Evolutionary conservation across 169 alveolate genomes (phyloP).

Genomic region (Plasmodium vivax): DNA sequence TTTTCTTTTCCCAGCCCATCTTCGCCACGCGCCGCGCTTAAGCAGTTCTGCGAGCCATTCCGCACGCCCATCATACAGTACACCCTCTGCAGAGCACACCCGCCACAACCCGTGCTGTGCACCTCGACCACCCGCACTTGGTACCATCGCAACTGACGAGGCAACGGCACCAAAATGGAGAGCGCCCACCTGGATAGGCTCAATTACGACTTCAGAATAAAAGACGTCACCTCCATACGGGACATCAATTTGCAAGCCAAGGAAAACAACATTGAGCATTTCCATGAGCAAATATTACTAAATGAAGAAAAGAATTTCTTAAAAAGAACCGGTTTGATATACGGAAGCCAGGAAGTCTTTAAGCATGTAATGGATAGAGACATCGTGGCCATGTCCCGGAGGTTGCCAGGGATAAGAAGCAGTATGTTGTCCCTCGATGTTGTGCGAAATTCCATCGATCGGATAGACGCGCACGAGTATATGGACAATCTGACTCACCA

Average conservation of each 20-base stretch:
- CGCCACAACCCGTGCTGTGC: not conserved
- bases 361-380: conserved; percentile 73
- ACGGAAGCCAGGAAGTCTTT: conserved; percentile 71
- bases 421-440: conserved; percentile 62
- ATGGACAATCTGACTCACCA: conserved; percentile 23
- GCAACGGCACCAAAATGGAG: conserved; percentile 17
- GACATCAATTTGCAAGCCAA: conserved; percentile 65
- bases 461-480: conserved; percentile 53
- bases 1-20: not conserved
- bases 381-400: conserved; percentile 64
- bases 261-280: conserved; percentile 49
- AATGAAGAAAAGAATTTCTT: conserved; percentile 74
- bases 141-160: not conserved
- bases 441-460: conserved; percentile 58
- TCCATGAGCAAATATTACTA: conserved; percentile 55
- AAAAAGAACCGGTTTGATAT: conserved; percentile 70
- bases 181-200: conserved; percentile 16
- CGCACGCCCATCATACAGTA: not conserved
- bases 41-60: not conserved
- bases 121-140: not conserved
- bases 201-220: conserved; percentile 46
- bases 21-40: not conserved
- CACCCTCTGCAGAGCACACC: not conserved
- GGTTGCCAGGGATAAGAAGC: conserved; percentile 75
- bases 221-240: conserved; percentile 52